phyloP scores from a whole-genome alignment of 1,284 basidiomycete species.

The Ganoderma multipileum region DNA sequence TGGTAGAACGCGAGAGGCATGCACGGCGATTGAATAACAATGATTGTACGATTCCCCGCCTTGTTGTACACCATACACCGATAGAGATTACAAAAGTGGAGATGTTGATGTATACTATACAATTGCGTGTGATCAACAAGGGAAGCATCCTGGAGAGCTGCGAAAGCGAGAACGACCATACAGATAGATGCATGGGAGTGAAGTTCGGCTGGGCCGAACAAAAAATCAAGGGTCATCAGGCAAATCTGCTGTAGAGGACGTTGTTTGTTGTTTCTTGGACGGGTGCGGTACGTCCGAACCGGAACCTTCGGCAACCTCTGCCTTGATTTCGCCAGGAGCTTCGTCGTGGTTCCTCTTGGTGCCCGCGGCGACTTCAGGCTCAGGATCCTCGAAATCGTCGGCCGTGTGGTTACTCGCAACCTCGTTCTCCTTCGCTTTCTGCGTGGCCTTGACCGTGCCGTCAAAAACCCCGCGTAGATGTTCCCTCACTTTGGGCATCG shows the following conservation, averaged over 20 bases:
- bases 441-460: constrained; percentile 26
- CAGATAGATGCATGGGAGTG: background rate
- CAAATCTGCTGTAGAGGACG: background rate
- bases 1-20: background rate
- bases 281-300: constrained; percentile 1
- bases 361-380: constrained; percentile 10
- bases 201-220: too few species aligned
- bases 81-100: constrained; percentile 1
- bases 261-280: constrained; percentile 5
- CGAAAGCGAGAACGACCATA: constrained; percentile 1
- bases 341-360: constrained; percentile 18
- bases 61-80: background rate
- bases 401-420: background rate
- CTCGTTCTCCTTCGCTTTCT: constrained; percentile 5
- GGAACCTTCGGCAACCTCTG: background rate
- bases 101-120: constrained; percentile 6
- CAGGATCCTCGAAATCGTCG: constrained; percentile 9
- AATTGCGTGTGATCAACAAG: background rate
- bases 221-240: background rate
- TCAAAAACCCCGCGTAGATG: constrained; percentile 76
- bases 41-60: constrained; percentile 17
- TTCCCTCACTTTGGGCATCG: constrained; percentile 79
- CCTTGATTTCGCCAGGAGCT: background rate
- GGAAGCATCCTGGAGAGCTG: background rate
- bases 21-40: constrained; percentile 13